Conservation (phyloP, 2,329 filamentous ascomycete genomes). For the Verticillium isaacii region DNA sequence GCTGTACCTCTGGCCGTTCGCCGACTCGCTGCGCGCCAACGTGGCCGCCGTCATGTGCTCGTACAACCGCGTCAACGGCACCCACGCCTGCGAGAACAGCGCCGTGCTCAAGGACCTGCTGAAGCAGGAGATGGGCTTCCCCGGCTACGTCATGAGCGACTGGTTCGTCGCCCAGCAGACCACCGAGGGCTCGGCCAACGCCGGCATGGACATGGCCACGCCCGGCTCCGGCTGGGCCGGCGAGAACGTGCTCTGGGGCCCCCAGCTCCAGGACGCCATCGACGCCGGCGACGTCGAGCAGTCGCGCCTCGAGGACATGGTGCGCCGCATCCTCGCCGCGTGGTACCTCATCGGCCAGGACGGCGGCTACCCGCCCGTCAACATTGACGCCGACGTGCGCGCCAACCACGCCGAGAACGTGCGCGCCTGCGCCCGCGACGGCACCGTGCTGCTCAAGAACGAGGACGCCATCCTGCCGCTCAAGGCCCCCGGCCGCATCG, state of each 20-base stretch:
- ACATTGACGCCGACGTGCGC: slow-evolving; percentile 50
- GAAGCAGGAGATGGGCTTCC: slow-evolving; percentile 73
- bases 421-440: slow-evolving; percentile 46
- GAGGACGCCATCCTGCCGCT: slow-evolving; percentile 51
- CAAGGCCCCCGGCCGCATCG: slow-evolving; percentile 45
- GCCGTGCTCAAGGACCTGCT: slow-evolving; percentile 56
- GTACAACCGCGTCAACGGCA: slow-evolving; percentile 68
- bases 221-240: slow-evolving; percentile 60
- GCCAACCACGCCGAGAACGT: slow-evolving; percentile 61
- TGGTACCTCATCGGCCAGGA: slow-evolving; percentile 57
- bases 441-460: slow-evolving; percentile 67
- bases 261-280: slow-evolving; percentile 46
- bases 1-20: slow-evolving; percentile 63
- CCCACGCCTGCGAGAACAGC: slow-evolving; percentile 63
- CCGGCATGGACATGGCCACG: slow-evolving; percentile 79
- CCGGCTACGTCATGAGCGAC: slow-evolving; percentile 54
- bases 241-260: slow-evolving; percentile 50
- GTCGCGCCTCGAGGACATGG: slow-evolving; percentile 63
- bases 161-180: slow-evolving; percentile 71
- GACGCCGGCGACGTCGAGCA: slow-evolving; percentile 53
- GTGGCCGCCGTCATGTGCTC: slow-evolving; percentile 67
- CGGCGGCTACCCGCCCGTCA: slow-evolving; percentile 43
- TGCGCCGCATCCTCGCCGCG: slow-evolving; percentile 55
- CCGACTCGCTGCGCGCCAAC: slow-evolving; percentile 61
- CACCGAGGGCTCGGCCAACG: slow-evolving; percentile 59